These are phyloP conservation scores for Cyanodermella asteris DNA, from an alignment of 2,329 filamentous ascomycete species.

Conservation along the genomic window DNA sequence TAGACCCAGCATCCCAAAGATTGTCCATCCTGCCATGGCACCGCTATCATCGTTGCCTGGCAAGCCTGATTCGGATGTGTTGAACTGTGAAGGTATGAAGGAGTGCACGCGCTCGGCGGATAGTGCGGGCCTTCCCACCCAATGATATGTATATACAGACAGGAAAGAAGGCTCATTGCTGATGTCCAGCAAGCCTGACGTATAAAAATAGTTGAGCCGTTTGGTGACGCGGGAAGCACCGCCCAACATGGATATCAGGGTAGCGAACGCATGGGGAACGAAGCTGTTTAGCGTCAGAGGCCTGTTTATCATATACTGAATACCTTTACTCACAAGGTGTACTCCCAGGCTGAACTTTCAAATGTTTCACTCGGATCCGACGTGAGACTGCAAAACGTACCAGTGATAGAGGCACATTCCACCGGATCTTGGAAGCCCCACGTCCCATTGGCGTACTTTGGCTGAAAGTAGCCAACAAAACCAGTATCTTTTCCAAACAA, in stretches of 20 bases:
- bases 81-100: conserved; percentile 45
- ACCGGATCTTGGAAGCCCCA: conserved; percentile 22
- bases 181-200: conserved; percentile 41
- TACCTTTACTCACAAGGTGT: no score
- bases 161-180: conserved; percentile 45
- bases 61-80: conserved; percentile 34
- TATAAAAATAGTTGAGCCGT: conserved; percentile 43
- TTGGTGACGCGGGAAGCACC: conserved; percentile 33
- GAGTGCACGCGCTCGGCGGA: conserved; percentile 32
- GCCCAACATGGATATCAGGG: conserved; percentile 36
- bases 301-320: no score
- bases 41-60: conserved; percentile 52
- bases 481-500: conserved; percentile 15
- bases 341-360: conserved; percentile 51
- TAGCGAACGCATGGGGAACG: conserved; percentile 27
- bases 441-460: conserved; percentile 19
- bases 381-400: conserved; percentile 30
- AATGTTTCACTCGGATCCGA: conserved; percentile 42
- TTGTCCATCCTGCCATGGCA: conserved; percentile 46
- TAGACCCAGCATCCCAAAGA: conserved; percentile 46
- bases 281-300: no score
- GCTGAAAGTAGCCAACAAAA: conserved; percentile 21
- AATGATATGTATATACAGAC: conserved; percentile 47
- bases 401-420: conserved; percentile 36
- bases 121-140: conserved; percentile 38